Conservation (phyloP, 2,329 filamentous ascomycete species). For the Teratosphaeria destructans region DNA sequence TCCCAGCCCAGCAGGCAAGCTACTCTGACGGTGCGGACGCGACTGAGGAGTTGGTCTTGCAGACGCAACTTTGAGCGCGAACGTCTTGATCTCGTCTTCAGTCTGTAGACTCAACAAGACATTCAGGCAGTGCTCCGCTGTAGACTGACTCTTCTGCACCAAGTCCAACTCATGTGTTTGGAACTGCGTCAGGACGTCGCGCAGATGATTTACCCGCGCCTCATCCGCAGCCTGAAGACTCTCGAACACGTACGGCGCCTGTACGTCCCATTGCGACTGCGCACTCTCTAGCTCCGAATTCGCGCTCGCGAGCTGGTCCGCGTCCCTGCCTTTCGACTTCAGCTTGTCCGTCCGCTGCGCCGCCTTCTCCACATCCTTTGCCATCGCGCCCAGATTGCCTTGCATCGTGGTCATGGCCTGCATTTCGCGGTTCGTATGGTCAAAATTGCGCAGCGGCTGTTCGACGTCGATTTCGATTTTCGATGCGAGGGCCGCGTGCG, state of each 20-base stretch:
- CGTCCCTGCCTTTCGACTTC: slow-evolving; percentile 63
- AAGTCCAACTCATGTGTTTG: slow-evolving; percentile 88
- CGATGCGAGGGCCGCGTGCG: slow-evolving; percentile 69
- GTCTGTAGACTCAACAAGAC: slow-evolving; percentile 79
- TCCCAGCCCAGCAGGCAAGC: background rate
- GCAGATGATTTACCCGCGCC: slow-evolving; percentile 74
- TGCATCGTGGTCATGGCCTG: slow-evolving; percentile 71
- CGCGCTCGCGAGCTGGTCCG: slow-evolving; percentile 67
- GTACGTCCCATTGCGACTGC: slow-evolving; percentile 81
- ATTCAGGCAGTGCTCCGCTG: slow-evolving; percentile 70
- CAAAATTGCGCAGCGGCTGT: slow-evolving; percentile 66
- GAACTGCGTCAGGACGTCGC: slow-evolving; percentile 83
- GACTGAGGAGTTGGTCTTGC: background rate
- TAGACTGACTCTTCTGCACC: slow-evolving; percentile 62
- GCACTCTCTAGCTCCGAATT: slow-evolving; percentile 64
- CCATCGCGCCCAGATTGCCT: slow-evolving; percentile 67
- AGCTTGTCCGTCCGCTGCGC: slow-evolving; percentile 81
- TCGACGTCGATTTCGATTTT: slow-evolving; percentile 87
- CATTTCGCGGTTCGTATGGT: slow-evolving; percentile 61
- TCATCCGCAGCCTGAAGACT: slow-evolving; percentile 86
- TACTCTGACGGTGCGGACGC: background rate
- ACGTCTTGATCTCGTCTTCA: slow-evolving; percentile 72
- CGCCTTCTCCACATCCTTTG: slow-evolving; percentile 73
- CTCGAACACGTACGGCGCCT: slow-evolving; percentile 91
- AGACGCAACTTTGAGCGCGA: slow-evolving; percentile 37